A percentile compares a stretch with the other conserved stretches of the same genome.
Evolutionary conservation across 345 rosid genomes (phyloP).

Genomic region (Corchorus capsularis): DNA sequence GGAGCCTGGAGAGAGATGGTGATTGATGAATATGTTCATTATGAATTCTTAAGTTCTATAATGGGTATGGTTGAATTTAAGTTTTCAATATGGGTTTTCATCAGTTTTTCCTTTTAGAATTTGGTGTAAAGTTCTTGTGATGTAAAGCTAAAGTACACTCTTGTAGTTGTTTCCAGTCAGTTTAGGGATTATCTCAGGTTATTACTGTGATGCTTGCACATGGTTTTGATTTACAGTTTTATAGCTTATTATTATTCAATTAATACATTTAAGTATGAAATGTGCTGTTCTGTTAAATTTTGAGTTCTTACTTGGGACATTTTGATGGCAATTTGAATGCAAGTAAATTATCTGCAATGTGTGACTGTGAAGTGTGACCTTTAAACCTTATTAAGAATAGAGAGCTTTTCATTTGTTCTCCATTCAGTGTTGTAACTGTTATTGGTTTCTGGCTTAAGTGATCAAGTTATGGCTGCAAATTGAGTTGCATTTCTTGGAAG

Average conservation of each 20-base stretch:
- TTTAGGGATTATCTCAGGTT: not conserved
- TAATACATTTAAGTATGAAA: not conserved
- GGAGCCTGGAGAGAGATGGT: not conserved
- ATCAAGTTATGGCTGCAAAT: not conserved
- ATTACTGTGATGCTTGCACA: not conserved
- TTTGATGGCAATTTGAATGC: not conserved
- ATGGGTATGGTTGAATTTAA: not conserved
- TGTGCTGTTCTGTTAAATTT: not conserved
- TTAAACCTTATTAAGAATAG: not conserved
- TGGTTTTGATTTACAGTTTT: not conserved
- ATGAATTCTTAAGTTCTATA: not conserved
- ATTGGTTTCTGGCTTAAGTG: not conserved
- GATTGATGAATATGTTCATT: not conserved
- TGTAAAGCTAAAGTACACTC: too few relatives aligned
- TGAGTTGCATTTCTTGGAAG: not conserved
- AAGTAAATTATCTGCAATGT: not conserved
- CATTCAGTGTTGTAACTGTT: not conserved
- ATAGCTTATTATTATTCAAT: not conserved
- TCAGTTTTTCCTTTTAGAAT: not conserved
- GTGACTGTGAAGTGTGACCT: too few relatives aligned
- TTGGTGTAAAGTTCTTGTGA: not conserved
- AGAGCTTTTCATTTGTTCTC: not conserved
- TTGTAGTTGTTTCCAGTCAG: not conserved
- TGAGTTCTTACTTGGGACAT: not conserved
- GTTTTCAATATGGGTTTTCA: not conserved